phyloP scores from a whole-genome alignment of 768 basidiomycete genomes.

The Agaricus sinodeliciosus region DNA sequence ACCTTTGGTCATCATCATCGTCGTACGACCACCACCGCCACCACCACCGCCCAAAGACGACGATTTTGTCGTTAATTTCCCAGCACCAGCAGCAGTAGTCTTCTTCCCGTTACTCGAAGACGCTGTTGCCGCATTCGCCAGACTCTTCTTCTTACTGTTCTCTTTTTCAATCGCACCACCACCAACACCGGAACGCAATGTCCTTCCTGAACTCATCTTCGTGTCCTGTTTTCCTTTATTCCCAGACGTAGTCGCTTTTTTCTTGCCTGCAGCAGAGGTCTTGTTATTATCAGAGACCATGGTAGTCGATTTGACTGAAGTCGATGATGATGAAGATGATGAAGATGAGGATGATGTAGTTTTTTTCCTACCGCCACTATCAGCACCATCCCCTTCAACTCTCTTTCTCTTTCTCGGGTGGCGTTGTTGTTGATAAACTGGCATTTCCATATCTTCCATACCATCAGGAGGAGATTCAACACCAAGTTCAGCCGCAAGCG shows the following conservation, averaged over 20 bases:
- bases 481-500: conserved; percentile 40
- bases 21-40: background rate
- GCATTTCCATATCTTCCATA: background rate
- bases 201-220: conserved; percentile 13
- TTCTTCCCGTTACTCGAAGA: background rate
- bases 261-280: conserved; percentile 23
- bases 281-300: background rate
- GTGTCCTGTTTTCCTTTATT: conserved; percentile 30
- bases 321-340: no score
- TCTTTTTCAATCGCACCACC: conserved; percentile 28
- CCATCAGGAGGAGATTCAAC: conserved; percentile 36
- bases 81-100: background rate
- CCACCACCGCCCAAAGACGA: background rate
- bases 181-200: background rate
- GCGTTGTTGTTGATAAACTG: background rate
- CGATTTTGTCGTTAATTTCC: background rate
- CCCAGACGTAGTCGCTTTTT: conserved; percentile 15
- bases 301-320: background rate
- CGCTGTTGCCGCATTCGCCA: background rate
- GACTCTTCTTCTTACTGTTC: conserved; percentile 21
- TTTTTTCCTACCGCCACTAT: background rate
- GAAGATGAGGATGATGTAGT: no score
- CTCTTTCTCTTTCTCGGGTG: background rate
- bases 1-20: background rate
- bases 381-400: conserved; percentile 24